These are phyloP conservation scores for Vitis vinifera DNA, from an alignment of 164 flowering plant genomes.

Conservation along the genomic window DNA sequence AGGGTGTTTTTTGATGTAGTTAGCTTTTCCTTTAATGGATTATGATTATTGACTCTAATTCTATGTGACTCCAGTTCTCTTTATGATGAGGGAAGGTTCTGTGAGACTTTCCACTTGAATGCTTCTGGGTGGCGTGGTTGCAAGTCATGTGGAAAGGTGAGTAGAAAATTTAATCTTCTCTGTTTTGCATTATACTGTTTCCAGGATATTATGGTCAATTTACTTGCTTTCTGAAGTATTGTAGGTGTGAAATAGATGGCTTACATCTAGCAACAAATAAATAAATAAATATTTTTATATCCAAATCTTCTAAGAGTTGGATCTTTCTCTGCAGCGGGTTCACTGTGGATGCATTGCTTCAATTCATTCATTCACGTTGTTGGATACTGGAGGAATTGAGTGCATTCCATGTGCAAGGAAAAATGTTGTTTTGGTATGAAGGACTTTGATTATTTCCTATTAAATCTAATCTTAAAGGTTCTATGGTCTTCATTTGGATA, in stretches of 20 bases:
- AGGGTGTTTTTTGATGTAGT: not conserved
- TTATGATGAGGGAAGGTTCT: conserved; percentile 68
- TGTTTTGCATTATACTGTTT: not conserved
- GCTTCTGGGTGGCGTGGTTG: conserved; percentile 91
- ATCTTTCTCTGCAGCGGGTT: conserved; percentile 55
- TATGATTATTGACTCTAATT: not conserved
- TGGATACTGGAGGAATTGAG: conserved; percentile 91
- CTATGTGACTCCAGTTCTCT: conserved; percentile 43
- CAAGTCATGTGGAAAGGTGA: conserved; percentile 87
- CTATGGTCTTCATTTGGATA: no score
- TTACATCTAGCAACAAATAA: no score
- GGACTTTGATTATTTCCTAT: not conserved
- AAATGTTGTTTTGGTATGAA: conserved; percentile 53
- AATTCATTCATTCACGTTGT: conserved; percentile 43
- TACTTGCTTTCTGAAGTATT: not conserved
- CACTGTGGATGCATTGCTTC: conserved; percentile 97
- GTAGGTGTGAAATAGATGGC: not conserved
- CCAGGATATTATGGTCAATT: not conserved
- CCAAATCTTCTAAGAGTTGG: not conserved
- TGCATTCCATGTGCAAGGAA: conserved; percentile 77
- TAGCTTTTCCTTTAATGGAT: not conserved
- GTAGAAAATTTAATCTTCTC: conserved; percentile 2
- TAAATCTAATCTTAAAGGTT: no score
- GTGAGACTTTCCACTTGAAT: conserved; percentile 70
- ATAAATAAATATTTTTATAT: no score